A percentile compares a stretch with the other conserved stretches of the same genome.
phyloP scores from a whole-genome alignment of 257 asterid species.

The Salvia splendens region DNA sequence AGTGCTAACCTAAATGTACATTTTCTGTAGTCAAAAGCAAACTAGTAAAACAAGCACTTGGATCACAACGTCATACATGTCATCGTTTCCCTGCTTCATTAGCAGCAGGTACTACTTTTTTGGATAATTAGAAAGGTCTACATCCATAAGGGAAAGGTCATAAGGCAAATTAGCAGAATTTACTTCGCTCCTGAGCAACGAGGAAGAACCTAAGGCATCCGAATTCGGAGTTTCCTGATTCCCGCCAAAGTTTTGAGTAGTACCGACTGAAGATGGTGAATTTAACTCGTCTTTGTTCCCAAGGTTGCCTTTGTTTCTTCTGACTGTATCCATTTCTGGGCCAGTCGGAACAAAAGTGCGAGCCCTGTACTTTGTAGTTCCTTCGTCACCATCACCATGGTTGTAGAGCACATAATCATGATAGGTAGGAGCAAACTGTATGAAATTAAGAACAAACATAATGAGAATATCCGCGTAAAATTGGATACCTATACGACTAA shows the following conservation, averaged over 20 bases:
- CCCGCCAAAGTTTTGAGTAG: conserved; percentile 25
- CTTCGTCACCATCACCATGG: conserved; percentile 83
- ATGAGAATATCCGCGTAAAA: no score
- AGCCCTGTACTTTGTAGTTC: conserved; percentile 79
- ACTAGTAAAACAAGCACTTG: no score
- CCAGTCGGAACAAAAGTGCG: conserved; percentile 97
- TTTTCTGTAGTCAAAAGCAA: no score
- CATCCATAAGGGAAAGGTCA: conserved; percentile 70
- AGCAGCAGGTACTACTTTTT: conserved; percentile 57
- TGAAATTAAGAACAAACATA: no score
- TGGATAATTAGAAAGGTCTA: conserved; percentile 70
- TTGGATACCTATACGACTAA: no score
- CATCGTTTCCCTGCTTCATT: conserved; percentile 52
- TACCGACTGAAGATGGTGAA: conserved; percentile 38
- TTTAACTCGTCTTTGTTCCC: conserved; percentile 80
- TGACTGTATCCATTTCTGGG: conserved; percentile 89
- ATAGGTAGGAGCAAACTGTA: conserved; percentile 96
- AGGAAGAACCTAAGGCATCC: conserved; percentile 51
- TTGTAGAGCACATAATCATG: conserved; percentile 95
- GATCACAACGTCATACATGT: conserved; percentile 15
- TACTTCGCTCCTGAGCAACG: conserved; percentile 54
- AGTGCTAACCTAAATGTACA: no score
- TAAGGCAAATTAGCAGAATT: conserved; percentile 46
- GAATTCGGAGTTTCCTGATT: conserved; percentile 27
- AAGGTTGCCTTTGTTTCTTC: conserved; percentile 60